Evolutionary conservation across 2,329 filamentous ascomycete species (phyloP), one percentile per base, ranked within the genome.

Genomic region (Lasiodiplodia sp.): DNA sequence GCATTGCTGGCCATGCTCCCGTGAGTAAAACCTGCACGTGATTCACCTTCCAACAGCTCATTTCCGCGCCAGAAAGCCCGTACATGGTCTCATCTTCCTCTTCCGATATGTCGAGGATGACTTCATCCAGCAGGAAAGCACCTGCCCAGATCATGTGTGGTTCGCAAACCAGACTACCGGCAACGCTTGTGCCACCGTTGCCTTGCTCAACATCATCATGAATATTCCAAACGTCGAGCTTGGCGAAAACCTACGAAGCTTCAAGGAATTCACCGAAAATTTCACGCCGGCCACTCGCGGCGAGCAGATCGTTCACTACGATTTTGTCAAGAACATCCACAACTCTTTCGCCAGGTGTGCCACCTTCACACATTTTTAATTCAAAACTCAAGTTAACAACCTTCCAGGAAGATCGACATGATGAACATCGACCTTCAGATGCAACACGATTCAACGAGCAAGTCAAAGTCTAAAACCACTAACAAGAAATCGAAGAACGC

Each of bases 131-230:
- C 77, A 78, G 72, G 87, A 82, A 74, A 81, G 84, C 68, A 83
- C 86, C 70, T 90, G 87, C 71, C 89, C 89, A 0, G 82, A 87
- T 3, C 82, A 88, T 37, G 83, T 98, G 21, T 99, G 96, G 95
- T 98, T 97, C 78, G 94, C 94, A 34, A 97, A 97, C 75, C 95
- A 97, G 90, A 93, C 92, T 0, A 91, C 89, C 0, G 86, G 88
- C 67, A 97, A 97, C 78, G 91, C 93, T 31, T 99, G 96, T 80
- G 96, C 93, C 23, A 96, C 93, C n/a, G 88, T 97, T 56, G 94
- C 96, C 3, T 84, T 98, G 72, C 86, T 97, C 73, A 98, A 98
- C 75, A 97, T 97, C 70, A 83, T 97, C 75, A 96, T 97, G 87
- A 98, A 98, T 76, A 86, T 89, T 28, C 82, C 87, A 0, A 84